Evolutionary conservation across 1,284 basidiomycete species (phyloP).

Genomic region (Sporisorium iseilematis-ciliati): DNA sequence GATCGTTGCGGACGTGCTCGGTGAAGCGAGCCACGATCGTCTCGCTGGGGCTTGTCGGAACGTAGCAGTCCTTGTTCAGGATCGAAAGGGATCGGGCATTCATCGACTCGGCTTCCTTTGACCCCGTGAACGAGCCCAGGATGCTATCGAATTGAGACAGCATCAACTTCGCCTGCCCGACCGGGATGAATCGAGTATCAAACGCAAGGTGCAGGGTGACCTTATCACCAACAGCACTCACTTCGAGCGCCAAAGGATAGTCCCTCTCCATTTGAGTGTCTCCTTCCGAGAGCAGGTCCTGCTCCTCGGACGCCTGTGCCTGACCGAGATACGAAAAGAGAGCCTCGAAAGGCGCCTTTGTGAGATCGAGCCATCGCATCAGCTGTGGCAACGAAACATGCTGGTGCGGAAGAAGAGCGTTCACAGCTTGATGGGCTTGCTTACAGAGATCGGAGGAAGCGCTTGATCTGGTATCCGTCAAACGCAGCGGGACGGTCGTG

Average conservation of each 20-base stretch:
- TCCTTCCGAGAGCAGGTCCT: conserved; percentile 16
- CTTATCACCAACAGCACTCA: conserved; percentile 35
- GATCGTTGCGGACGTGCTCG: conserved; percentile 25
- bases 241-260: conserved; percentile 60
- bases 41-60: conserved; percentile 26
- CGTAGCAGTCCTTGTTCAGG: conserved; percentile 46
- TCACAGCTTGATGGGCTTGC: conserved; percentile 28
- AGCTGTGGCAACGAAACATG: conserved; percentile 59
- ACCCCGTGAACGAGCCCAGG: conserved; percentile 4
- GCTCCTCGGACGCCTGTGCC: not conserved
- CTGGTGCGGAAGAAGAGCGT: conserved; percentile 48
- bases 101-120: not conserved
- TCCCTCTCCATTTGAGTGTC: conserved; percentile 55
- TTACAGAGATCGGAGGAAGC: conserved; percentile 11
- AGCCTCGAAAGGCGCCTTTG: conserved; percentile 53
- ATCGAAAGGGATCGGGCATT: conserved; percentile 22
- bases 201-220: conserved; percentile 50
- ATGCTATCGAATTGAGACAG: conserved; percentile 50
- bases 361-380: conserved; percentile 45
- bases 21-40: conserved; percentile 52
- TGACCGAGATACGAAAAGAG: conserved; percentile 60
- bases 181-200: conserved; percentile 36
- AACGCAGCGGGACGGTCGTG: conserved; percentile 61
- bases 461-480: conserved; percentile 11
- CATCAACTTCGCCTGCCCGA: conserved; percentile 49